Conservation (phyloP, 306 rosid genomes). For the Quillaja saponaria region DNA sequence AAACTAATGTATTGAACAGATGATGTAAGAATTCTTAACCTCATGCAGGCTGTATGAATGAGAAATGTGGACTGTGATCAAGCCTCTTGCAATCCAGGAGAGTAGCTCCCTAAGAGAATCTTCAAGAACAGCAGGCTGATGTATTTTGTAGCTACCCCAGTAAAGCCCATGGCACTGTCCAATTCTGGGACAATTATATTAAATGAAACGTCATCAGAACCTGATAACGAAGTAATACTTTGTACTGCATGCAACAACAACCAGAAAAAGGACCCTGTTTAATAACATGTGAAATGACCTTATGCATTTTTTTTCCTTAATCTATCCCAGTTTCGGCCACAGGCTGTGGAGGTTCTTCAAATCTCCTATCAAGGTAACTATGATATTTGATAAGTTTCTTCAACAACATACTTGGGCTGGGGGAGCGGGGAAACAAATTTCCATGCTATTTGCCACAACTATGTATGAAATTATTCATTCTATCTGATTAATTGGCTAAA, state of each 20-base stretch:
- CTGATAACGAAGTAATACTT: not conserved
- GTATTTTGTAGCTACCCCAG: slow-evolving; percentile 90
- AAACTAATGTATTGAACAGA: slow-evolving; percentile 3
- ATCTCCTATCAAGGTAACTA: not conserved
- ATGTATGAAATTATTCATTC: too few relatives aligned
- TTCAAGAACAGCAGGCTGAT: slow-evolving; percentile 72
- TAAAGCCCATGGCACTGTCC: slow-evolving; percentile 99
- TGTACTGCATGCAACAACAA: not conserved
- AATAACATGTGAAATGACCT: not conserved
- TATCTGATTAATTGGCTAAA: too few relatives aligned
- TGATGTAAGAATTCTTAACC: slow-evolving; percentile 51
- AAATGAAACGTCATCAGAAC: slow-evolving; percentile 12
- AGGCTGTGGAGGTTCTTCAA: not conserved
- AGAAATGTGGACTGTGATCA: slow-evolving; percentile 74
- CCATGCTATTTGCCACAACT: too few relatives aligned
- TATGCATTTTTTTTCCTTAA: too few relatives aligned
- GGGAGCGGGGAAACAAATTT: too few relatives aligned
- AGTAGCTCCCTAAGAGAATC: slow-evolving; percentile 77
- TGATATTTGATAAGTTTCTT: not conserved
- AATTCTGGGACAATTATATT: slow-evolving; percentile 61
- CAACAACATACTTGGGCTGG: too few relatives aligned
- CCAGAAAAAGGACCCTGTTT: slow-evolving; percentile 5
- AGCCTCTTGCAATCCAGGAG: slow-evolving; percentile 75
- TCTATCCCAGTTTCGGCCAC: not conserved
- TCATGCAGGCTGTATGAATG: slow-evolving; percentile 66